phyloP scores from a whole-genome alignment of 75 land plant genomes.

The Pseudotsuga menziesii region DNA sequence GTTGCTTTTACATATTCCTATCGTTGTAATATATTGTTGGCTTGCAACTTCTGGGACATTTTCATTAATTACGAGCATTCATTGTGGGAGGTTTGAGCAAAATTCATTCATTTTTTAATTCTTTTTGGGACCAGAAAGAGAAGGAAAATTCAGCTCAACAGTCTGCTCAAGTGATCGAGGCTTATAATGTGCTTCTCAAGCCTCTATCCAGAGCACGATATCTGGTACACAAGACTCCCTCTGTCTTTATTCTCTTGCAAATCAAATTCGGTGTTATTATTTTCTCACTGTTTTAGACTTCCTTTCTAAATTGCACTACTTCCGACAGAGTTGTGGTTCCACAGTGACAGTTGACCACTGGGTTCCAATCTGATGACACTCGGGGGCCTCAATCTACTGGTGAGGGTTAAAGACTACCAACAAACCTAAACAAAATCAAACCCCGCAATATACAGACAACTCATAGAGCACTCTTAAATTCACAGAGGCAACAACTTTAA shows the following conservation, averaged over 20 bases:
- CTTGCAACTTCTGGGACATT: not conserved
- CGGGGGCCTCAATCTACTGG: too few relatives aligned
- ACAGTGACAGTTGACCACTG: too few relatives aligned
- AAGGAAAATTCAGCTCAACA: slow-evolving; percentile 73
- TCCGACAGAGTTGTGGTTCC: too few relatives aligned
- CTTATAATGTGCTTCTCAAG: slow-evolving; percentile 66
- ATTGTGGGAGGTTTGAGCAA: not conserved
- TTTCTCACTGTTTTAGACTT: not conserved
- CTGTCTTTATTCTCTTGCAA: not conserved
- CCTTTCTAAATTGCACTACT: too few relatives aligned
- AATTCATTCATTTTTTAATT: not conserved
- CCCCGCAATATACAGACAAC: too few relatives aligned
- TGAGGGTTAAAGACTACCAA: too few relatives aligned
- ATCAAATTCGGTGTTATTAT: not conserved
- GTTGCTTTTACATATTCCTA: not conserved
- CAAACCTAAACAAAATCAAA: too few relatives aligned
- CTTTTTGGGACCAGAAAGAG: slow-evolving; percentile 45
- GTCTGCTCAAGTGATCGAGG: slow-evolving; percentile 80
- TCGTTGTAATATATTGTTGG: not conserved
- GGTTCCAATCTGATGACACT: too few relatives aligned
- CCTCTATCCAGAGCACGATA: slow-evolving; percentile 76
- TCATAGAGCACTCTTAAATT: too few relatives aligned
- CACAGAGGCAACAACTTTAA: too few relatives aligned
- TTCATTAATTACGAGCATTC: not conserved
- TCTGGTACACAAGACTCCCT: slow-evolving; percentile 33